A percentile compares a stretch with the other conserved stretches of the same genome.
phyloP scores from a whole-genome alignment of 805 yeast genomes.

The Komagataella pseudopastoris region DNA sequence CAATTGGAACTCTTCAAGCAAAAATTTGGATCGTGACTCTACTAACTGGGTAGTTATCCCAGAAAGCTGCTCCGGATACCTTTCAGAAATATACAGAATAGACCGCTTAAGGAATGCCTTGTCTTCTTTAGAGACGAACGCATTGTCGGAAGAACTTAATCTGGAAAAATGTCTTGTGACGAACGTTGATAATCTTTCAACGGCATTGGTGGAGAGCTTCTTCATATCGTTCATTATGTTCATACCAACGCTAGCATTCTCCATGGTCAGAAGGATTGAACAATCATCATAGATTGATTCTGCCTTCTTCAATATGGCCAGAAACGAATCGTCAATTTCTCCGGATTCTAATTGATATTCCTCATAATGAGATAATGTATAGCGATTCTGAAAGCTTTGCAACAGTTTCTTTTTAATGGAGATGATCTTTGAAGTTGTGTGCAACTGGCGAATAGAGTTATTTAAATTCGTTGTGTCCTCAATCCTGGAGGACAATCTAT shows the following conservation, averaged over 20 bases:
- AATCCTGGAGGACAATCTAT: slow-evolving; percentile 8
- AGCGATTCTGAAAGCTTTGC: slow-evolving; percentile 39
- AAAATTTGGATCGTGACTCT: slow-evolving; percentile 49
- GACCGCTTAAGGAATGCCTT: slow-evolving; percentile 15
- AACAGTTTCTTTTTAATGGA: slow-evolving; percentile 37
- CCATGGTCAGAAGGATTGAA: slow-evolving; percentile 54
- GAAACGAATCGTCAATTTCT: slow-evolving; percentile 35
- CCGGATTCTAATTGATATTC: slow-evolving; percentile 39
- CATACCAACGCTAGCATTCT: slow-evolving; percentile 51
- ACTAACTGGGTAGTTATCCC: slow-evolving; percentile 49
- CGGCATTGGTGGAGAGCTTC: slow-evolving; percentile 34
- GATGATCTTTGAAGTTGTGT: slow-evolving; percentile 1
- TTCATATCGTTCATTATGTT: slow-evolving; percentile 50
- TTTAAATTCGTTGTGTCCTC: background rate
- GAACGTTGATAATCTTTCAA: slow-evolving; percentile 35
- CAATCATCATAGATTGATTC: slow-evolving; percentile 55
- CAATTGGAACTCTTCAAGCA: slow-evolving; percentile 53
- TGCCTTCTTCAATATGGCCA: slow-evolving; percentile 44
- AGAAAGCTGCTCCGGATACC: slow-evolving; percentile 38
- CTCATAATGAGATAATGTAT: slow-evolving; percentile 62
- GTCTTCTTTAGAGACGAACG: slow-evolving; percentile 6
- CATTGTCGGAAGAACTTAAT: background rate
- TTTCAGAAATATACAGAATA: slow-evolving; percentile 14
- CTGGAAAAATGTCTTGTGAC: slow-evolving; percentile 14
- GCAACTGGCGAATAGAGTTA: background rate